A percentile compares a stretch with the other conserved stretches of the same genome.
Evolutionary conservation across 371 early-diverging fungal genomes (phyloP).

Genomic region (Saksenaea vasiformis): DNA sequence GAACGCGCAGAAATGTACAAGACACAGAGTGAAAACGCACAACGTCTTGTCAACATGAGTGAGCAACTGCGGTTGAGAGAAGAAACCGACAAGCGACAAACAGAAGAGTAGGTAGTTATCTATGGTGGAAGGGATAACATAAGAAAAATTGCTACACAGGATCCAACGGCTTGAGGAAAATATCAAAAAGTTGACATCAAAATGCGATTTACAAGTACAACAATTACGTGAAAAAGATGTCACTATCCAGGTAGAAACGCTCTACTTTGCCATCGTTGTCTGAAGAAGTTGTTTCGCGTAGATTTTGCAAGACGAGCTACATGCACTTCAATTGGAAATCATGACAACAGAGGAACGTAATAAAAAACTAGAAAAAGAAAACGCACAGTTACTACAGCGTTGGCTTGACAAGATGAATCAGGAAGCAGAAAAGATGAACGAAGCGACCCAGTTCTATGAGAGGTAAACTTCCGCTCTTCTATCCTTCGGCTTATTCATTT

Average conservation of each 20-base stretch:
- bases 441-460: slow-evolving; percentile 84
- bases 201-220: slow-evolving; percentile 60
- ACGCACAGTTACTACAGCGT: slow-evolving; percentile 82
- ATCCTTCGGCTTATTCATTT: neutral
- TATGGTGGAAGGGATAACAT: neutral
- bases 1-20: slow-evolving; percentile 91
- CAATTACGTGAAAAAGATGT: slow-evolving; percentile 81
- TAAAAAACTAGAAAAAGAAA: slow-evolving; percentile 77
- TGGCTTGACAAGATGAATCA: slow-evolving; percentile 93
- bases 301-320: slow-evolving; percentile 87
- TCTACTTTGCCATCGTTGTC: neutral
- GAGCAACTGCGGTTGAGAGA: slow-evolving; percentile 74
- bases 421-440: slow-evolving; percentile 93
- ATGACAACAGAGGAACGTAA: slow-evolving; percentile 81
- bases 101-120: slow-evolving; percentile 63
- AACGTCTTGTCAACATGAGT: slow-evolving; percentile 82
- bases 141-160: slow-evolving; percentile 18
- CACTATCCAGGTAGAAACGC: slow-evolving; percentile 70
- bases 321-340: slow-evolving; percentile 89
- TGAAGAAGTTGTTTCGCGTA: slow-evolving; percentile 1
- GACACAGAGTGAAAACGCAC: slow-evolving; percentile 89
- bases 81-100: slow-evolving; percentile 55
- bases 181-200: slow-evolving; percentile 38
- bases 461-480: slow-evolving; percentile 40
- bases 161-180: slow-evolving; percentile 48